Base-by-base conservation (phyloP, 1,284 basidiomycete species). In the Fomes fomentarius region DNA sequence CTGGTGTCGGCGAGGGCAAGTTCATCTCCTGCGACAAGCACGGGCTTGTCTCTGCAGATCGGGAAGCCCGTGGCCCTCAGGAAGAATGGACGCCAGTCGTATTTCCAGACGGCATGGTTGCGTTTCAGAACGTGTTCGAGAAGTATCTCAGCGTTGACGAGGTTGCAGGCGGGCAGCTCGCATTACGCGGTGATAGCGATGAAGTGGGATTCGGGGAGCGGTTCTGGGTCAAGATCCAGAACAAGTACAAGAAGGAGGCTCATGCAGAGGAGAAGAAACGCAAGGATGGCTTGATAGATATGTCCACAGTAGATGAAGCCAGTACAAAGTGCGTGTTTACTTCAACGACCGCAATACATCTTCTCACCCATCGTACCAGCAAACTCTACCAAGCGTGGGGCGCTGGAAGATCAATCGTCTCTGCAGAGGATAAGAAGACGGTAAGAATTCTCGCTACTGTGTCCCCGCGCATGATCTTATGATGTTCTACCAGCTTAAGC, bases 221-320 rank as follows among this genome's bases (percentile, higher is more conserved):
- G 12, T 93, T 94, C 69, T 89, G 85, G 81, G 83, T 96, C 51
- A 94, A 94, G 74, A 88, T 96, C 43, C 94, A 97, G 75, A 85
- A 82, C 71, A 93, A 93, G 69, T 96, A 91, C 73, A 89, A 95
- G 74, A 82, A 84, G 65, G 94, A 96, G 69, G 93, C 91, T 4
- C 77, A 88, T 43, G 85, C 93, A 59, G 89, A 92, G 69, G 86
- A 89, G 69, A 88, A 83, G 75, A 89, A 89, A 76, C 84, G 82
- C 71, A 86, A 82, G 65, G 87, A 84, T 57, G 87, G 82, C 5
- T 69, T 74, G 56, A 69, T 79, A 43, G 79, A 81, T 39, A 73
- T 79, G 54, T 73, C 78, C 1, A 77, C 80, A 37, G 80, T 89
- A 51, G 86, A 93, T 64, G 91, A 93, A 62, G 79, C 78, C 14